Base-by-base conservation (phyloP, 169 alveolate species). In the Pseudocohnilembus persalinus region DNA sequence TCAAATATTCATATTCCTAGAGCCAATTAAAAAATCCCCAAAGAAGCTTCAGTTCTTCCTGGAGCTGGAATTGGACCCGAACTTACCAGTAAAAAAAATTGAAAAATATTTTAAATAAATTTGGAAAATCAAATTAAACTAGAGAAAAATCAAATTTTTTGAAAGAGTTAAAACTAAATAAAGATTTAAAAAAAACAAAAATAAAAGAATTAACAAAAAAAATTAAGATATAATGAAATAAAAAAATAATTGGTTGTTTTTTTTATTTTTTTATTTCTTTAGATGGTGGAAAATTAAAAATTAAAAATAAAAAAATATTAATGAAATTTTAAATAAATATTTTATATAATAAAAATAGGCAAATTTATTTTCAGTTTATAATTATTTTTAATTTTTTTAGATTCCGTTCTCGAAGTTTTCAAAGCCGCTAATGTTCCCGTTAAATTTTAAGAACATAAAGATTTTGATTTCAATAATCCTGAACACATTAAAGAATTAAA, bases 61-160 rank as follows among this genome's bases (percentile, higher is more conserved):
- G 95, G 95, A 64, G 88, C 81, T 73, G 95, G 95, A 27, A 89
- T 92, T 31, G 93, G 95, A 30, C 95, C 95, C 28, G 90, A 83
- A 81, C 31, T 86, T 29, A 85, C 89, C 49, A 88, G 87, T 88
- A 85, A 26, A 68, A 27, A 78, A 28, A 30, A 29, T 32, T 29
- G n/a, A 6, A 77, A 33, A 77, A 16, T 77, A n/a, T 33, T 24
- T 30, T 29, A 16, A n/a, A 26, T 0, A 77, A 16, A 27, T 25
- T 27, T 68, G 27, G 28, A 33, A 1, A 1, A n/a, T 31, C 28
- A 32, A 11, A 30, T 6, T 31, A 28, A 15, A 1, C 1, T 4
- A 29, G 28, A 29, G 81, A 76, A 29, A 31, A 76, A 0, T 4
- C 0, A 33, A 28, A 74, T 49, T 64, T 83, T 32, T 79, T 31